A percentile compares a stretch with the other conserved stretches of the same genome.
Evolutionary conservation across 768 basidiomycete species (phyloP).

Genomic region (Mycena leptocephala): DNA sequence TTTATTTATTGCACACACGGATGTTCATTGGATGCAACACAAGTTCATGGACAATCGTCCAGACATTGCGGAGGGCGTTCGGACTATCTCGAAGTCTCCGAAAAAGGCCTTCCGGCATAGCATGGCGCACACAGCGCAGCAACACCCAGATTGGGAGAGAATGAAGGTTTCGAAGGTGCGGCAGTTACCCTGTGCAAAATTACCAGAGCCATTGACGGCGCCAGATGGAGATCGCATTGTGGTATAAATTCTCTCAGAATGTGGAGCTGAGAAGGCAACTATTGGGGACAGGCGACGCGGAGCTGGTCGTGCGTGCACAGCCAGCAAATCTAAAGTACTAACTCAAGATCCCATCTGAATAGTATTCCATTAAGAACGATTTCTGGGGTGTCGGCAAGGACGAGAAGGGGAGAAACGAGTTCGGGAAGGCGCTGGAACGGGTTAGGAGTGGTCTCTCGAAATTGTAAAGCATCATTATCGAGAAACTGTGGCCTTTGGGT

Average conservation of each 20-base stretch:
- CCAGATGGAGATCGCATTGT: conserved; percentile 18
- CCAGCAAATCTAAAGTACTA: background rate
- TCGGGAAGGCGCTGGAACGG: conserved; percentile 64
- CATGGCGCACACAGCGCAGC: background rate
- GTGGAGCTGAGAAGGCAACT: background rate
- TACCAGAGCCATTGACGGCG: background rate
- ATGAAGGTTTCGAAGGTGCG: conserved; percentile 1
- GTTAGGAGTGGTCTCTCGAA: too few species aligned
- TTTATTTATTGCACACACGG: too few species aligned
- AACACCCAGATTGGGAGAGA: conserved; percentile 10
- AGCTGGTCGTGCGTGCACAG: background rate
- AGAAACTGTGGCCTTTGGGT: too few species aligned
- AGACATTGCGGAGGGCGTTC: conserved; percentile 13
- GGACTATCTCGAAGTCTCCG: background rate
- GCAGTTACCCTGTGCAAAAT: background rate
- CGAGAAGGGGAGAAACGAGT: conserved; percentile 63
- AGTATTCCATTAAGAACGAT: background rate
- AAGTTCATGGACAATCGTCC: background rate
- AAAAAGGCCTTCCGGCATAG: background rate
- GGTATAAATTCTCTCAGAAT: conserved; percentile 24
- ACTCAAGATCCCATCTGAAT: background rate
- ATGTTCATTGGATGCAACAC: too few species aligned
- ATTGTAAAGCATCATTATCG: too few species aligned
- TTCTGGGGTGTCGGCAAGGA: conserved; percentile 63
- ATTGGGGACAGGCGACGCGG: background rate